Evolutionary conservation across 805 yeast genomes (phyloP).

Genomic region (Candida endomychidarum): DNA sequence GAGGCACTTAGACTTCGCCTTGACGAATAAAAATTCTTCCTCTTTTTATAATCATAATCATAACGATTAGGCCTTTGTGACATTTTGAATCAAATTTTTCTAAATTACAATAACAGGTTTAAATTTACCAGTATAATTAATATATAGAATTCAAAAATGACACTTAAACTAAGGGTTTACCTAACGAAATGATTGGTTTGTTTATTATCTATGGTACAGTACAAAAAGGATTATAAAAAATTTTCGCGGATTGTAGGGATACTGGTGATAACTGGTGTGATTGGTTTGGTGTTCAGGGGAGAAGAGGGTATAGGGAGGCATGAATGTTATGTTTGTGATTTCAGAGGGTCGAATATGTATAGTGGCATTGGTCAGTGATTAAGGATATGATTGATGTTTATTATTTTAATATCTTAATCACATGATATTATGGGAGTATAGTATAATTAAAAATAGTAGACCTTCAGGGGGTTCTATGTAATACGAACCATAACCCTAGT

Average conservation of each 20-base stretch:
- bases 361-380: too few species aligned
- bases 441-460: too few species aligned
- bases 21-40: slow-evolving; percentile 12
- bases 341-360: too few species aligned
- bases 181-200: background rate
- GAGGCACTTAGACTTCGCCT: slow-evolving; percentile 11
- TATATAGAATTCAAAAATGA: too few species aligned
- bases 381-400: too few species aligned
- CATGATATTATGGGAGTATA: too few species aligned
- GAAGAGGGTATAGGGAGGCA: background rate
- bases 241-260: slow-evolving; percentile 1
- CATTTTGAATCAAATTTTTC: background rate
- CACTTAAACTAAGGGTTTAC: background rate
- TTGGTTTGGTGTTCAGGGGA: too few species aligned
- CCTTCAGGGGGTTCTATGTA: too few species aligned
- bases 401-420: too few species aligned
- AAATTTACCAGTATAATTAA: background rate
- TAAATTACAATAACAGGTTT: background rate
- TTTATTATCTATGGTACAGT: slow-evolving; percentile 4
- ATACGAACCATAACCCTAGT: too few species aligned
- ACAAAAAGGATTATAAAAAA: slow-evolving; percentile 1
- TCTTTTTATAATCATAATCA: slow-evolving; percentile 14
- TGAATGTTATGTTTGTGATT: too few species aligned
- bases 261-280: too few species aligned
- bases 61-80: slow-evolving; percentile 9